Conservation (phyloP, 2,329 filamentous ascomycete genomes). For the Nemania abortiva region DNA sequence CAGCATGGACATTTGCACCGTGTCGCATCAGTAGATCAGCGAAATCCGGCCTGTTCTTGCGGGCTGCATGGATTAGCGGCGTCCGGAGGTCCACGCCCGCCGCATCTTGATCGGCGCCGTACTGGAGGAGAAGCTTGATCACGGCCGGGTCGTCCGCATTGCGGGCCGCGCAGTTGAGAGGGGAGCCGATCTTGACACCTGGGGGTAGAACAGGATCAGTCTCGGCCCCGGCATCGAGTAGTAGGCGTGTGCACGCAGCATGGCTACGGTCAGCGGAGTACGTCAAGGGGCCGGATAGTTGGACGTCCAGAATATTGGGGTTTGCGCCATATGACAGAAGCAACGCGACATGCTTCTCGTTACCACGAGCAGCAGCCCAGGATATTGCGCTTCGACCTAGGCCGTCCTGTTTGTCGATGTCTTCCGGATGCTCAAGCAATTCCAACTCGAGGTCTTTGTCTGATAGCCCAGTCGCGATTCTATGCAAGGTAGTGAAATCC, state of each 20-base stretch:
- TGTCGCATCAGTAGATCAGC: not conserved
- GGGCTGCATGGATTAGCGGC: constrained; percentile 12
- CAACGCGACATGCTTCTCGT: not conserved
- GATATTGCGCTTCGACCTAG: not conserved
- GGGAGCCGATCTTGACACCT: not conserved
- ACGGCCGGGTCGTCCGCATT: not conserved
- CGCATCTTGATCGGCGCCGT: not conserved
- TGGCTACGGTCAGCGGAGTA: constrained; percentile 3
- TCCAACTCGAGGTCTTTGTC: not conserved
- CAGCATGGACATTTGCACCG: not conserved
- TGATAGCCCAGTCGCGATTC: constrained; percentile 6
- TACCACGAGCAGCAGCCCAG: constrained; percentile 7
- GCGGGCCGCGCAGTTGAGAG: not conserved
- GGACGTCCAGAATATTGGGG: not conserved
- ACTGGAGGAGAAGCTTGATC: not conserved
- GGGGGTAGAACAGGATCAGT: not conserved
- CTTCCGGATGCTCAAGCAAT: not conserved
- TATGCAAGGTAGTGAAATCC: not conserved
- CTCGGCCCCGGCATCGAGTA: constrained; percentile 3
- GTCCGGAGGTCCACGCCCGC: not conserved
- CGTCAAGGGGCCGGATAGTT: not conserved
- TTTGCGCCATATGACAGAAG: not conserved
- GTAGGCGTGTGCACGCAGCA: not conserved
- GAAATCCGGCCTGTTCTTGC: not conserved
- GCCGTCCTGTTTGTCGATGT: not conserved